Base-by-base conservation (phyloP, 257 asterid species). In the Nyctanthes arbortristis region DNA sequence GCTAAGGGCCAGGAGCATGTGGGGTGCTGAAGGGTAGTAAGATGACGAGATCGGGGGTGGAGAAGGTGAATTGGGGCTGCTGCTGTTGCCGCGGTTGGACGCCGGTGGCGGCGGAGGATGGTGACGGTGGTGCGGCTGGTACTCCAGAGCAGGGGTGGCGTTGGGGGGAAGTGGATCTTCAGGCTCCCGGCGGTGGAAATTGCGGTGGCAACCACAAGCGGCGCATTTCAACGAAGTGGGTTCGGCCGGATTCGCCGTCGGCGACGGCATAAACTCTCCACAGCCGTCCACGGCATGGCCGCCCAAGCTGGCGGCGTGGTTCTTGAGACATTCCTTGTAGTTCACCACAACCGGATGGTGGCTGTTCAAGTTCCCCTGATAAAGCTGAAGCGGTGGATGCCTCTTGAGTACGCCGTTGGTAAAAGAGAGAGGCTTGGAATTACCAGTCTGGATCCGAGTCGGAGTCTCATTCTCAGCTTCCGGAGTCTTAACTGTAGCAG, bases 1-100 rank as follows among this genome's bases (percentile, higher is more conserved):
- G 76, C 88, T 84, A 31, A 93, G 85, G 1, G 98, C 92, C 1
- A 93, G 79, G 22, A 89, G 79, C 96, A 91, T 83, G 74, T 89
- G 99, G 14, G 99, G 97, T 18, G 97, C 97, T 2, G 96, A 90
- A 0, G 96, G 91, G 80, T 87, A 91, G 85, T 90, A 90, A 12
- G 94, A 77, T 12, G 97, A 88, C 3, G 98, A 93, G 85, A 93
- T 93, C 84, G 97, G 98, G 45, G 97, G 99, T 0, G 97, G 99
- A 0, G 99, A 91, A 0, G 92, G 94, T 0, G 99, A 91, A 32
- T 85, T 82, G 2, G 97, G 97, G 64, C 91, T 83, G 75, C 85
- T 78, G 67, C 78, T 71, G 75, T 57, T 56, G 2, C 66, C 76
- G 5, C 66, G 73, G 39, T 27, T 37, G n/a, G 66, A 25, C 9